phyloP scores from a whole-genome alignment of 2,329 filamentous ascomycete species.

The Amesomyces nigricolor region DNA sequence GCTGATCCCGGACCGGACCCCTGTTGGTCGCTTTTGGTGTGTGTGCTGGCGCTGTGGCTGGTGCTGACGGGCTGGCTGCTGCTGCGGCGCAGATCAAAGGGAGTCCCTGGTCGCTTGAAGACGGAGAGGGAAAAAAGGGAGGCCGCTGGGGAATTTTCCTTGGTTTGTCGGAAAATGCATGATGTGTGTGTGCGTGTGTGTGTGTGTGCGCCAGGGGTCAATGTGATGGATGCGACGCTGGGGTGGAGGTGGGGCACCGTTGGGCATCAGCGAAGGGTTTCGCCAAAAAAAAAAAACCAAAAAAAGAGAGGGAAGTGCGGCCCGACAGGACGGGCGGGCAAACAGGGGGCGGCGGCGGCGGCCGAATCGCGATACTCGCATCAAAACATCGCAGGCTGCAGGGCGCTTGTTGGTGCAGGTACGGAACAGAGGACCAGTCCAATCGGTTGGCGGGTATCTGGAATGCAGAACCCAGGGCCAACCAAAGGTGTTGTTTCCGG shows the following conservation, averaged over 20 bases:
- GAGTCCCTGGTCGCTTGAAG: background rate
- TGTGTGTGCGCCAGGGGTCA: background rate
- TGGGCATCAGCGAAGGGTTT: conserved; percentile 1
- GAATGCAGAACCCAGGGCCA: conserved; percentile 17
- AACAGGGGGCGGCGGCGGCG: background rate
- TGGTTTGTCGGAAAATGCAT: background rate
- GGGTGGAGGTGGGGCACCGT: conserved; percentile 7
- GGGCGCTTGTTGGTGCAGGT: conserved; percentile 5
- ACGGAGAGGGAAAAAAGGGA: background rate
- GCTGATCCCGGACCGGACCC: too few species aligned
- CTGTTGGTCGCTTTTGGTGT: too few species aligned
- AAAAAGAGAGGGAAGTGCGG: conserved; percentile 6
- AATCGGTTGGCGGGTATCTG: conserved; percentile 16
- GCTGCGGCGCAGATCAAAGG: background rate
- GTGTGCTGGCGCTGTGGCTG: too few species aligned
- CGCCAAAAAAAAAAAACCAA: background rate
- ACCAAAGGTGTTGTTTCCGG: conserved; percentile 8
- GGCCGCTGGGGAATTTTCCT: conserved; percentile 2
- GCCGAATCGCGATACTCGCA: conserved; percentile 1
- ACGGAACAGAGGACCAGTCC: conserved; percentile 5
- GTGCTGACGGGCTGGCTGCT: too few species aligned
- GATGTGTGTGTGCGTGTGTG: background rate
- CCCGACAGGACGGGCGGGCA: background rate
- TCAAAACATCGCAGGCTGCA: conserved; percentile 12
- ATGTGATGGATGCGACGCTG: conserved; percentile 1